These are phyloP conservation scores for Sutorius australiensis DNA, from an alignment of 768 basidiomycete species.

Conservation along the genomic window DNA sequence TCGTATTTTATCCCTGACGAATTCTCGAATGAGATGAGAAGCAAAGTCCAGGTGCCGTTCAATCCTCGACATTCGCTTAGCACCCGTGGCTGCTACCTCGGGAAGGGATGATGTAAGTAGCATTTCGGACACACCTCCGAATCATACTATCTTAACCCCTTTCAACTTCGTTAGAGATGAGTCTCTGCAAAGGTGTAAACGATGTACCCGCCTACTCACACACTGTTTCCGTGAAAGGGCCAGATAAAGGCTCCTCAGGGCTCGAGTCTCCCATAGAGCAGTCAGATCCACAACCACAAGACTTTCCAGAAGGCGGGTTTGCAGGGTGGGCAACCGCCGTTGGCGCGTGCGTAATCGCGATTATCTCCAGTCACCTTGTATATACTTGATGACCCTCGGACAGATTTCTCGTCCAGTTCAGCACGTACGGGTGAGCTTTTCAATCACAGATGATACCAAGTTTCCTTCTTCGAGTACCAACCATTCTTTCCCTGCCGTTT, in stretches of 20 bases:
- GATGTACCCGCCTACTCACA: neutral
- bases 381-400: neutral
- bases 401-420: conserved; percentile 39
- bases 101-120: neutral
- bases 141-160: neutral
- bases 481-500: neutral
- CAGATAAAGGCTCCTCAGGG: neutral
- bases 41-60: no score
- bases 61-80: no score
- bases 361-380: neutral
- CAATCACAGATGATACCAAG: neutral
- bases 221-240: no score
- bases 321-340: conserved; percentile 30
- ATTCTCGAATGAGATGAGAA: no score
- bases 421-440: conserved; percentile 33
- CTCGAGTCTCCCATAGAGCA: neutral
- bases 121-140: neutral
- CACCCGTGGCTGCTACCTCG: no score
- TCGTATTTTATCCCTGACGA: no score
- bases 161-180: neutral
- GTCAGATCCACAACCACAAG: neutral
- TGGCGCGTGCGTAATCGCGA: conserved; percentile 25
- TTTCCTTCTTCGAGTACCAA: neutral
- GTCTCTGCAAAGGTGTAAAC: neutral
- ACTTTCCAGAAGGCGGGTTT: conserved; percentile 29